These are phyloP conservation scores for Aurinia saxatilis DNA, from an alignment of 345 rosid species.

Conservation along the genomic window DNA sequence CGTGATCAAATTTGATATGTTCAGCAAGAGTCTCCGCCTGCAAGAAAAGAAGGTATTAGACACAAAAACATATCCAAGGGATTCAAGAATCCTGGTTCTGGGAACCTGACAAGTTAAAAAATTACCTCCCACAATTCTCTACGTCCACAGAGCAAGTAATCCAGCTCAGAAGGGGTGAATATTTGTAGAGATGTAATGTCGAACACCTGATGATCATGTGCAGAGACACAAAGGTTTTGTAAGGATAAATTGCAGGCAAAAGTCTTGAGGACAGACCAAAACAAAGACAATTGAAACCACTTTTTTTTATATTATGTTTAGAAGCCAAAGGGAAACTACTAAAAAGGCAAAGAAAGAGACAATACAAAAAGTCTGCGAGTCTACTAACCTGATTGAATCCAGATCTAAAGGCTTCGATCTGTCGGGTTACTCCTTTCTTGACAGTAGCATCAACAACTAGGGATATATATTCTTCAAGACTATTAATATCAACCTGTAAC, in stretches of 20 bases:
- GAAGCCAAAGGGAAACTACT: not conserved
- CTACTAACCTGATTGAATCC: conserved; percentile 87
- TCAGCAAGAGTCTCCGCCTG: conserved; percentile 88
- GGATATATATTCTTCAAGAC: conserved; percentile 80
- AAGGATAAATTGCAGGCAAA: not conserved
- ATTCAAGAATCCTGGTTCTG: not conserved
- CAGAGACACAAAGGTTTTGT: not conserved
- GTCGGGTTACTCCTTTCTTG: conserved; percentile 69
- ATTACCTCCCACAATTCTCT: conserved; percentile 97
- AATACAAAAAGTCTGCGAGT: not conserved
- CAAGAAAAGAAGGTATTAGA: conserved; percentile 7
- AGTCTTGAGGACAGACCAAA: not conserved
- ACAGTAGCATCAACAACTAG: conserved; percentile 91
- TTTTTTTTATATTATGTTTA: not conserved
- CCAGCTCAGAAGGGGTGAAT: conserved; percentile 83
- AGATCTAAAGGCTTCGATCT: conserved; percentile 85
- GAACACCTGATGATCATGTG: conserved; percentile 56
- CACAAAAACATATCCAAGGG: not conserved
- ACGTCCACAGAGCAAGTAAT: conserved; percentile 92
- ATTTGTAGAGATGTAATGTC: conserved; percentile 87
- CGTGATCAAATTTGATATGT: conserved; percentile 96
- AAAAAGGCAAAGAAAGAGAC: not conserved
- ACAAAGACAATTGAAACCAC: not conserved
- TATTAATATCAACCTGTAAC: conserved; percentile 66
- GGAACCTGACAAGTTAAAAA: not conserved